Conservation (phyloP, 2,329 filamentous ascomycete genomes). For the Elsinoe australis region DNA sequence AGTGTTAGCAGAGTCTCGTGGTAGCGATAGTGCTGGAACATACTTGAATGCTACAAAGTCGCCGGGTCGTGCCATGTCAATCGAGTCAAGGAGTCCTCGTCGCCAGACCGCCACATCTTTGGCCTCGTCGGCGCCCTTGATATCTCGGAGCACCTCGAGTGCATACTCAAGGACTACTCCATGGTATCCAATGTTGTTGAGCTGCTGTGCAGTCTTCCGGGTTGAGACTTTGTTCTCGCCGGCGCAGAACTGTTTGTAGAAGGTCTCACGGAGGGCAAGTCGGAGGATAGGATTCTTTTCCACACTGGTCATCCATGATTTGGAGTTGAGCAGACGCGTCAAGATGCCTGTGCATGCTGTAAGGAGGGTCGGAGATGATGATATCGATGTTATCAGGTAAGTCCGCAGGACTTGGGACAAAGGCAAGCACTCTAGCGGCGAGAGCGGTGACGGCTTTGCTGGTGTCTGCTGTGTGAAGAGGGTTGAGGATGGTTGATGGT, state of each 20-base stretch:
- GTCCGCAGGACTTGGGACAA: slow-evolving; percentile 60
- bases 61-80: slow-evolving; percentile 46
- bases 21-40: slow-evolving; percentile 19
- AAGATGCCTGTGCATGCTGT: slow-evolving; percentile 62
- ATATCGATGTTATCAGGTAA: slow-evolving; percentile 60
- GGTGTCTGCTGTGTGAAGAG: not conserved
- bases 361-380: slow-evolving; percentile 62
- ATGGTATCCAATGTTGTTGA: slow-evolving; percentile 69
- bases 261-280: slow-evolving; percentile 66
- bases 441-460: not conserved
- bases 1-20: not conserved
- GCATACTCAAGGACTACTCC: slow-evolving; percentile 83
- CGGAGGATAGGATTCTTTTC: slow-evolving; percentile 67
- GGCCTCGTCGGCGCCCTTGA: slow-evolving; percentile 47
- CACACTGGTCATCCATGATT: slow-evolving; percentile 59
- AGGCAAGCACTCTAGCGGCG: slow-evolving; percentile 57
- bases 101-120: slow-evolving; percentile 64
- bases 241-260: slow-evolving; percentile 87
- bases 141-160: slow-evolving; percentile 60
- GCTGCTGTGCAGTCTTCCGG: slow-evolving; percentile 51
- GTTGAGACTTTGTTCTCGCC: slow-evolving; percentile 68
- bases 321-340: slow-evolving; percentile 60
- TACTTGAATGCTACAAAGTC: slow-evolving; percentile 51
- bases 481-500: not conserved
- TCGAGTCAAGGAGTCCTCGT: slow-evolving; percentile 64